Percentiles rank a stretch among this genome's conserved stretches.
phyloP scores from a whole-genome alignment of 805 yeast species.

The Clavispora fructus region DNA sequence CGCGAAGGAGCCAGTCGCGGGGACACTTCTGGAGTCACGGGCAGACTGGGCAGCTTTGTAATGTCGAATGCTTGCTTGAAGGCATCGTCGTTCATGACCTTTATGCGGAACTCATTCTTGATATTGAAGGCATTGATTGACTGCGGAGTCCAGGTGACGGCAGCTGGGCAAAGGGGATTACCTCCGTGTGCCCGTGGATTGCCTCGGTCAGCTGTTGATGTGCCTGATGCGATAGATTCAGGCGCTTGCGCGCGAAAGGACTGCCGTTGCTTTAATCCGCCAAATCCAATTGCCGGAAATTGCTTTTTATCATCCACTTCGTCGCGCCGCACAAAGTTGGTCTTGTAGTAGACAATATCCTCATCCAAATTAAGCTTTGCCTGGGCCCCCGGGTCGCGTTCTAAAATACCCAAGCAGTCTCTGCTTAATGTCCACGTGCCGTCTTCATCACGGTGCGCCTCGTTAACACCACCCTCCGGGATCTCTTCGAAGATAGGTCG shows the following conservation, averaged over 20 bases:
- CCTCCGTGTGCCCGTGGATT: constrained; percentile 4
- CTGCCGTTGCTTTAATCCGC: constrained; percentile 23
- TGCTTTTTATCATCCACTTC: constrained; percentile 19
- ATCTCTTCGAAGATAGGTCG: constrained; percentile 43
- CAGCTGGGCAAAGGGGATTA: constrained; percentile 35
- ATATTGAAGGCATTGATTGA: constrained; percentile 21
- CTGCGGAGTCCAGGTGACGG: constrained; percentile 36
- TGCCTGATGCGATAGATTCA: constrained; percentile 7
- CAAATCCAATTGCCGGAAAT: constrained; percentile 12
- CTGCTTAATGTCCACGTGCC: constrained; percentile 28
- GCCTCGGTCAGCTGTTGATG: not conserved
- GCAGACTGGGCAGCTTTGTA: constrained; percentile 27
- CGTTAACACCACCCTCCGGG: constrained; percentile 35
- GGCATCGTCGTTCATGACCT: constrained; percentile 33
- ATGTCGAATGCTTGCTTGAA: constrained; percentile 30
- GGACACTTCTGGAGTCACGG: constrained; percentile 38
- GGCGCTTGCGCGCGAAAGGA: constrained; percentile 24
- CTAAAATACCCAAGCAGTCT: constrained; percentile 30
- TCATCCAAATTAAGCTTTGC: constrained; percentile 33
- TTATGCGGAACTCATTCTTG: constrained; percentile 29
- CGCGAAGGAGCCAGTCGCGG: constrained; percentile 39
- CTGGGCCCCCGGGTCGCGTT: constrained; percentile 17
- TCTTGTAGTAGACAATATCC: constrained; percentile 40
- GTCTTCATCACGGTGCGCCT: constrained; percentile 19
- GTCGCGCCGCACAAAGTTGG: constrained; percentile 36